Conservation (phyloP, 2,329 filamentous ascomycete genomes). For the Colletotrichum destructivum region DNA sequence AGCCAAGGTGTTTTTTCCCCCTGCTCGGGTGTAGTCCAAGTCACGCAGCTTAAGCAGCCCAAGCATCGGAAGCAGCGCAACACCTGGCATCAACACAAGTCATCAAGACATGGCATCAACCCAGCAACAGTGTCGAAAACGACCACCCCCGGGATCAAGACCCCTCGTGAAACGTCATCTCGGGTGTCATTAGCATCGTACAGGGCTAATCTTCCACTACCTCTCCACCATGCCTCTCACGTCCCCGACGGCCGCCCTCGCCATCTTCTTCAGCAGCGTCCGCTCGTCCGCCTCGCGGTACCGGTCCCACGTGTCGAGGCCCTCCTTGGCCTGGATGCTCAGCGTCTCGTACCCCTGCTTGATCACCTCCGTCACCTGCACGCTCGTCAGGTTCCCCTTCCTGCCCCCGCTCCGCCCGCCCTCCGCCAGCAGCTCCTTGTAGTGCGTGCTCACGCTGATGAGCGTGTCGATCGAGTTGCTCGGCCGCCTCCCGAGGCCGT, state of each 20-base stretch:
- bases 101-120: too few species aligned
- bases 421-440: slow-evolving; percentile 83
- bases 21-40: too few species aligned
- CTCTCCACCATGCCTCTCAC: slow-evolving; percentile 66
- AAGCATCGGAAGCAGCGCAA: too few species aligned
- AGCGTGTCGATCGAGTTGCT: slow-evolving; percentile 87
- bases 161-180: slow-evolving; percentile 5
- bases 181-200: slow-evolving; percentile 28
- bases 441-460: slow-evolving; percentile 87
- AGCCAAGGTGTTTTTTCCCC: not conserved
- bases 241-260: slow-evolving; percentile 80
- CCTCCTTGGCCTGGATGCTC: slow-evolving; percentile 90
- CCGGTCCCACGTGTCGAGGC: slow-evolving; percentile 86
- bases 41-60: too few species aligned
- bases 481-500: slow-evolving; percentile 70
- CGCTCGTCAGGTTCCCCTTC: slow-evolving; percentile 80
- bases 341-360: slow-evolving; percentile 97
- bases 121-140: too few species aligned
- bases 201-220: slow-evolving; percentile 36
- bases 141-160: not conserved
- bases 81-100: too few species aligned
- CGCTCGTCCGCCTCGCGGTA: slow-evolving; percentile 92
- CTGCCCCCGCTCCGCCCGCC: slow-evolving; percentile 62
- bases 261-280: slow-evolving; percentile 87
- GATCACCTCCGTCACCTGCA: slow-evolving; percentile 91